Evolutionary conservation across 75 land plant genomes (phyloP).

Genomic region (Larix kaempferi): DNA sequence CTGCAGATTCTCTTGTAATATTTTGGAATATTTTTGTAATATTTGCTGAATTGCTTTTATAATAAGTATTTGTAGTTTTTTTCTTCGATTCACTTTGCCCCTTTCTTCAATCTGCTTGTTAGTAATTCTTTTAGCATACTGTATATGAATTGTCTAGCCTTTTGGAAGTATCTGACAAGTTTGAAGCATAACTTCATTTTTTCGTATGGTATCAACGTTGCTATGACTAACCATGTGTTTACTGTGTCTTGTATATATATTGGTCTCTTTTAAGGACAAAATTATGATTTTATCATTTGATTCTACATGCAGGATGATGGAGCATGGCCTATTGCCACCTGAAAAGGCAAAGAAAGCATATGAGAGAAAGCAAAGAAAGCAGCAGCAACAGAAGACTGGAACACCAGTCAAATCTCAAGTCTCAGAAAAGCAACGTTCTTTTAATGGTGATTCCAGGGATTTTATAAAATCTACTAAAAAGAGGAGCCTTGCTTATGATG

Average conservation of each 20-base stretch:
- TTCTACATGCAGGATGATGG: slow-evolving; percentile 56
- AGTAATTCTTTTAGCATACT: no score
- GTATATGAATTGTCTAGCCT: not conserved
- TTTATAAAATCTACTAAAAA: not conserved
- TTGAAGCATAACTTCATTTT: not conserved
- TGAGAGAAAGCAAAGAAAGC: slow-evolving; percentile 53
- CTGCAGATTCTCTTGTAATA: no score
- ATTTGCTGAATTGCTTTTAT: no score
- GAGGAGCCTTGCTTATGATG: slow-evolving; percentile 3
- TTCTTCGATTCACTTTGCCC: no score
- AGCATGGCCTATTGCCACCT: slow-evolving; percentile 48
- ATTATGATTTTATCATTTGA: not conserved
- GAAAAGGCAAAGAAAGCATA: slow-evolving; percentile 62
- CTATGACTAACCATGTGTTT: no score
- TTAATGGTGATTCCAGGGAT: slow-evolving; percentile 7
- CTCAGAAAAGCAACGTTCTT: slow-evolving; percentile 3
- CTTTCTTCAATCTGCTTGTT: no score
- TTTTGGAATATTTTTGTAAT: no score
- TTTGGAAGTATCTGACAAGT: not conserved
- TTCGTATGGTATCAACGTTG: no score
- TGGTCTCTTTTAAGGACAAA: not conserved
- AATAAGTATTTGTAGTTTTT: no score
- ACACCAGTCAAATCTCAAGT: slow-evolving; percentile 42
- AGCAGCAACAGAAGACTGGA: slow-evolving; percentile 31
- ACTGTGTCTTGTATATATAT: not conserved